Base-by-base conservation (phyloP, 768 basidiomycete genomes). In the Strobilomyces echinocephalus region DNA sequence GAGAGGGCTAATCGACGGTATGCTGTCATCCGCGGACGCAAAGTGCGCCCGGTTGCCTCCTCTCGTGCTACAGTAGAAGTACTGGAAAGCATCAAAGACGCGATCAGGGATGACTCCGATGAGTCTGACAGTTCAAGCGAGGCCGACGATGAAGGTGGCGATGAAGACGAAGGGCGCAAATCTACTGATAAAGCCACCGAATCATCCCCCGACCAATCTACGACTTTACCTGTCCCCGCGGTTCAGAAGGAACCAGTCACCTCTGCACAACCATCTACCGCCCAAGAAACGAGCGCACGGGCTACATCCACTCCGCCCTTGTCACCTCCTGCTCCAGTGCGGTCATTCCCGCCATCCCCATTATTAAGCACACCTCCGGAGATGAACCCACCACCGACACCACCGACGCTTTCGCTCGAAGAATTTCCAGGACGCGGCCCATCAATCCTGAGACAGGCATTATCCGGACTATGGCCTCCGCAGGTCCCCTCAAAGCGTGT, bases 11-110 rank as follows among this genome's bases (percentile, higher is more conserved):
- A 83, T 62, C 80, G 85, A 51, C 82, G 88, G 21, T 90, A 95
- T 63, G 81, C 85, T n/a, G 82, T 93, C 50, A 89, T 94, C 63
- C 82, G 92, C 35, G 89, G 88, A 11, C 87, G 84, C 58, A 83
- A 88, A 42, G 89, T 91, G 18, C 86, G 95, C 31, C 95, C 97
- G 12, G 91, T 98, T 14, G 88, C 89, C 18, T 87, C 86, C 24
- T 87, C 94, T 15, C 82, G 85, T 42, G 93, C 91, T 15, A 92
- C 85, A 62, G 91, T 95, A 1, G 85, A 94, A 64, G 80, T 97
- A 31, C 78, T 97, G 24, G 86, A 90, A 49, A 94, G 91, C 63
- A 81, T 97, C 62, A 87, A 88, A 65, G 94, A 97, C 62, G 95
- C 90, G 2, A 89, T 97, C 65, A 90, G 91, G 61, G 91, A 88